Percentiles rank a stretch among this genome's conserved stretches.
Evolutionary conservation across 2,329 filamentous ascomycete species (phyloP).

Genomic region (Clonostachys sp.): DNA sequence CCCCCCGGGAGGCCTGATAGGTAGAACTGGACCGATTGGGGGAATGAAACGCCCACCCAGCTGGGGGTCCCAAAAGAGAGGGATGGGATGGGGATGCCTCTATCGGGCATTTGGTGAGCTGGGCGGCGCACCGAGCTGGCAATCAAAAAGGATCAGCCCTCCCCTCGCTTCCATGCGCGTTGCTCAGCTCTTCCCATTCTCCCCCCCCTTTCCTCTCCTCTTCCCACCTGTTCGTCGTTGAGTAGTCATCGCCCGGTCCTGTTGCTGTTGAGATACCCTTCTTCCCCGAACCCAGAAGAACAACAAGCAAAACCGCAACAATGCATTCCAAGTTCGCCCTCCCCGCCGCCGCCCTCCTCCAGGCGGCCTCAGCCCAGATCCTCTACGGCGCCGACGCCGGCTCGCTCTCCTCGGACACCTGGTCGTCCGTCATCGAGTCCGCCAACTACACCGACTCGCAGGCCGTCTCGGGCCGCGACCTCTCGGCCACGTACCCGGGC

Average conservation of each 20-base stretch:
- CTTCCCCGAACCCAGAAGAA: background rate
- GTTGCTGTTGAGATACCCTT: background rate
- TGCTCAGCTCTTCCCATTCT: background rate
- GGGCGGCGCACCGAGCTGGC: background rate
- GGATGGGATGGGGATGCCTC: too few species aligned
- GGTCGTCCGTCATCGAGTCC: background rate
- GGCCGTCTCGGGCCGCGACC: conserved; percentile 4
- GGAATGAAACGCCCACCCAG: too few species aligned
- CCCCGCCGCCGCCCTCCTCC: background rate
- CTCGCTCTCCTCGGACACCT: conserved; percentile 2
- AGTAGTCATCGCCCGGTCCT: background rate
- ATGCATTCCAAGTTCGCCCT: conserved; percentile 3
- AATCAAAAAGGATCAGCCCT: background rate
- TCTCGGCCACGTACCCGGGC: conserved; percentile 3
- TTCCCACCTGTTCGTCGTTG: background rate
- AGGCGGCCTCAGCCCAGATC: conserved; percentile 1
- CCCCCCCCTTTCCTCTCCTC: background rate
- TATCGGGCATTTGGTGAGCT: too few species aligned
- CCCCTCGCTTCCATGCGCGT: background rate
- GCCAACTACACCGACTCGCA: conserved; percentile 3
- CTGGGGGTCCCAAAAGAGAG: too few species aligned
- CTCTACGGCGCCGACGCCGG: background rate
- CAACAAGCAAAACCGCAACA: background rate
- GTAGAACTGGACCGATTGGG: too few species aligned
- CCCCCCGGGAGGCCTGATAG: too few species aligned